Base-by-base conservation (phyloP, 345 rosid species). In the Populus alba region DNA sequence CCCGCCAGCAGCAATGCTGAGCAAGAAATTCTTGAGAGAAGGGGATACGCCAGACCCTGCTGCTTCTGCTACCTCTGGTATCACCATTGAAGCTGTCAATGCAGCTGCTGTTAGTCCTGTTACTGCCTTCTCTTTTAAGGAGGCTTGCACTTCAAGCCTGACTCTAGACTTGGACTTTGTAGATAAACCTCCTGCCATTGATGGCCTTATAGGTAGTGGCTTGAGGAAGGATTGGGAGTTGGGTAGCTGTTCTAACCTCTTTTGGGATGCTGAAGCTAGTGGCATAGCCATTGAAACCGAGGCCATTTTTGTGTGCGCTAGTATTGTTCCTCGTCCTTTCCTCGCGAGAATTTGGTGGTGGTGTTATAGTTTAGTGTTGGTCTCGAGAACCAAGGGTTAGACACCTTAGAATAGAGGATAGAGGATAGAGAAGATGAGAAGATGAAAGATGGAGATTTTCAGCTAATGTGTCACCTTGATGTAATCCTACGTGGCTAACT, bases 21-120 rank as follows among this genome's bases (percentile, higher is more conserved):
- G 85, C 86, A 84, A 82, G 81, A 87, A 87, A 77, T 85, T 87
- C 65, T 83, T 77, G 79, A 87, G 87, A 18, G 89, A 81, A 6
- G 86, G 81, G 20, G 85, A 66, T 16, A 85, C 13, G 5, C 76
- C 80, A 29, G 81, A 0, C 0, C 68, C 85, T 25, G 85, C 89
- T 25, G 83, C 79, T n/a, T 47, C 75, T 5, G 83, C 83, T 5
- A 75, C 76, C 27, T 80, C 75, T 13, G 83, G 83, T 10, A 80
- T 38, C 55, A 80, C 72, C 83, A 70, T 70, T 47, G 82, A 80
- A 45, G 79, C 82, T 59, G 82, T 75, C 37, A 80, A 66, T 16
- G 53, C 79, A 43, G 75, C 82, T 22, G 79, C 79, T 17, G 79
- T 75, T 66, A 80, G 11, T 31, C 82, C 79, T 22, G 57, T 49